A percentile compares a stretch with the other conserved stretches of the same genome.
phyloP scores from a whole-genome alignment of 441 rosid genomes.

The Aquilaria agallochum region DNA sequence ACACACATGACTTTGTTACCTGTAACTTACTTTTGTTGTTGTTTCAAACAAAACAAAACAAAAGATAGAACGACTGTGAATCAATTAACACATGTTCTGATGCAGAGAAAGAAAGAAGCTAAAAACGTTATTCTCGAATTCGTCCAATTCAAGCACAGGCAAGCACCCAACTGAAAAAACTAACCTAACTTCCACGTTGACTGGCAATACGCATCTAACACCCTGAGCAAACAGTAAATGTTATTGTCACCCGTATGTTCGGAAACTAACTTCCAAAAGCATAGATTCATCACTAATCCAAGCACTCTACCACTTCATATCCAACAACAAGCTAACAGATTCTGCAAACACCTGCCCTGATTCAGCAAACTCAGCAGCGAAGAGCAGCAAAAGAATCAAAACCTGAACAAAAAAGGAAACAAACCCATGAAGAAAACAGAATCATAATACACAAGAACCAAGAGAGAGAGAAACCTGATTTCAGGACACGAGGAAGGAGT shows the following conservation, averaged over 20 bases:
- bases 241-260: too few species aligned
- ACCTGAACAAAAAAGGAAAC: background rate
- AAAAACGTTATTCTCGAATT: background rate
- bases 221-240: background rate
- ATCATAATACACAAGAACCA: background rate
- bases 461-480: slow-evolving; percentile 32
- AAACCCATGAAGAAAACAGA: background rate
- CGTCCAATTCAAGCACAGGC: background rate
- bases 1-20: too few species aligned
- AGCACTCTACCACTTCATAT: too few species aligned
- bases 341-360: too few species aligned
- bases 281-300: too few species aligned
- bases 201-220: slow-evolving; percentile 5
- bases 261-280: too few species aligned
- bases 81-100: background rate
- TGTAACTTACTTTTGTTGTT: too few species aligned
- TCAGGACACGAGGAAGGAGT: slow-evolving; percentile 33
- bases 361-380: too few species aligned
- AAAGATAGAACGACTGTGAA: background rate
- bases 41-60: too few species aligned
- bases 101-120: background rate
- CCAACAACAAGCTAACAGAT: too few species aligned
- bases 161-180: background rate
- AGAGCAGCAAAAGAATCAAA: background rate
- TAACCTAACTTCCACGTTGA: background rate